Evolutionary conservation across 495 filamentous ascomycete genomes (phyloP).

Genomic region (Chaetomidium leptoderma): DNA sequence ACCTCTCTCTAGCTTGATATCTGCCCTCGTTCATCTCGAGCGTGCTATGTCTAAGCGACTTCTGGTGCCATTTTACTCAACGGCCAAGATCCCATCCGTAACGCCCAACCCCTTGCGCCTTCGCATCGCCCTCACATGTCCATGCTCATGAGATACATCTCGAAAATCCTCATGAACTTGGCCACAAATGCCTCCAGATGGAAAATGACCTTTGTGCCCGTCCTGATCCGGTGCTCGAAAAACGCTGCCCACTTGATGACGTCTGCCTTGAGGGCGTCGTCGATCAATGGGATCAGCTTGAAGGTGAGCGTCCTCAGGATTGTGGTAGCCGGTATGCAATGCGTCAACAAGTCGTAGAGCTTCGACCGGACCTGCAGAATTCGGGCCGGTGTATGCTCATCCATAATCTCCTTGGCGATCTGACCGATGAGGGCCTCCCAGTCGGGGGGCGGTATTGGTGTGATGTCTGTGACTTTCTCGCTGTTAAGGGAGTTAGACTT

Average conservation of each 20-base stretch:
- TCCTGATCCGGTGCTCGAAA: conserved; percentile 88
- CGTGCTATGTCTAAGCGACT: neutral
- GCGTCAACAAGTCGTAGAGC: conserved; percentile 90
- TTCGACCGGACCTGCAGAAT: conserved; percentile 85
- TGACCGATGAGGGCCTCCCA: conserved; percentile 88
- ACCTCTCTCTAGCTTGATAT: no score
- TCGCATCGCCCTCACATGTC: conserved; percentile 46
- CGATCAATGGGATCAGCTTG: conserved; percentile 79
- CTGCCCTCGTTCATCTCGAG: no score
- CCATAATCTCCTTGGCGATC: conserved; percentile 85
- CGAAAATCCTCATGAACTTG: conserved; percentile 93
- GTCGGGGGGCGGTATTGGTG: conserved; percentile 87
- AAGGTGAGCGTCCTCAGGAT: conserved; percentile 92
- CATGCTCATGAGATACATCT: conserved; percentile 91
- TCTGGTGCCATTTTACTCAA: conserved; percentile 3
- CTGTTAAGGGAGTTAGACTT: conserved; percentile 43
- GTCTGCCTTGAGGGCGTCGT: conserved; percentile 83
- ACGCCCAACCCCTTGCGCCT: neutral
- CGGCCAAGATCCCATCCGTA: conserved; percentile 1
- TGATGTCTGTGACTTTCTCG: conserved; percentile 84
- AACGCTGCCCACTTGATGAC: conserved; percentile 95
- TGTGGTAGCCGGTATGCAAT: conserved; percentile 92
- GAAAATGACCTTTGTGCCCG: conserved; percentile 93
- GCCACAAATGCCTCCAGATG: conserved; percentile 97
- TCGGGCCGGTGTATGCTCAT: conserved; percentile 79